Base-by-base conservation (phyloP, 305 asterid species). In the Coffea humblotiana region DNA sequence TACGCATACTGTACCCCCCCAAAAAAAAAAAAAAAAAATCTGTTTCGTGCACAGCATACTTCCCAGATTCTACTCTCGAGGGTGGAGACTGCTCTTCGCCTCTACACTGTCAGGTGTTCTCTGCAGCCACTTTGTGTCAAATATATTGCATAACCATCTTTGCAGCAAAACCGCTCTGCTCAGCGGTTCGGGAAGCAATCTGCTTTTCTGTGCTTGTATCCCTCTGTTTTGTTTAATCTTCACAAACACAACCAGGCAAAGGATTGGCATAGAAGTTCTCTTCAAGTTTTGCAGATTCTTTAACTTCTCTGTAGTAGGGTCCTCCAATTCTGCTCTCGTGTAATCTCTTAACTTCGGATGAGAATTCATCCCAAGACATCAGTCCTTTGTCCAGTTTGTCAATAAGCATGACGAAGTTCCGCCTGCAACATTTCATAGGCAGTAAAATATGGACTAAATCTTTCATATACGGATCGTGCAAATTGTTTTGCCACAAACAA, bases 191-290 rank as follows among this genome's bases (percentile, higher is more conserved):
- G 27, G 73, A 25, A 19, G 71, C 71, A 60, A 52, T 58, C 72
- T 45, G 72, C 25, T 63, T 75, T 75, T 63, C 43, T 68, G 61
- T 75, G 78, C 56, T 61, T 61, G 40, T 75, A 18, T 32, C 25
- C 70, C 43, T 8, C 8, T 61, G 58, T 37, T n/a, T 76, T 61
- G 19, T 76, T 52, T 76, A 81, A 14, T 76, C 37, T 77, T 85
- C 88, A 76, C 98, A 95, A 60, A 95, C 64, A 80, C 98, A 95
- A 78, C 92, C 98, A 0, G 98, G 98, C 77, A 80, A 87, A 77
- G 98, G 98, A 83, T 95, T 95, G 40, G 98, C 93, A 8, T 92
- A 92, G 80, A 95, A 95, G 65, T 86, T 90, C 82, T 95, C 97
- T 82, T 95, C 97, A 15, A 83, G 52, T 83, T 88, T 85, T 35